Conservation (phyloP, 2,329 filamentous ascomycete genomes). For the Cephalotrichum gorgonifer region DNA sequence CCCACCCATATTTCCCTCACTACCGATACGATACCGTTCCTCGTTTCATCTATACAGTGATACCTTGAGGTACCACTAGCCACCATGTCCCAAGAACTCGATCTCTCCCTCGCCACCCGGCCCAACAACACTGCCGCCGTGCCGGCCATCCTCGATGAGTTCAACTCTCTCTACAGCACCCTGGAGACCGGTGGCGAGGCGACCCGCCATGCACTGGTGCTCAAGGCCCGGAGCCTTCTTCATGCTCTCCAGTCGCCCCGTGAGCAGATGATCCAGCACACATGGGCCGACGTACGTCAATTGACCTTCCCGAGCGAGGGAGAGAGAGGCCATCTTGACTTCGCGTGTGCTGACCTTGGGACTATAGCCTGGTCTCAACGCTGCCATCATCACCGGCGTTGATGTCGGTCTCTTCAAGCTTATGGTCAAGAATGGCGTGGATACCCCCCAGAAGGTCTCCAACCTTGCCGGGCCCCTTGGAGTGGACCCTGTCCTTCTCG, state of each 20-base stretch:
- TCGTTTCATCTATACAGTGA: too few relatives aligned
- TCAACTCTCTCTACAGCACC: neutral
- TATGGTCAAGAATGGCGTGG: constrained; percentile 18
- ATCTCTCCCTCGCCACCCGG: constrained; percentile 9
- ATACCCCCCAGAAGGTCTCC: constrained; percentile 16
- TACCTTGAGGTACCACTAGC: neutral
- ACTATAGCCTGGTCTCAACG: constrained; percentile 12
- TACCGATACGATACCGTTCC: too few relatives aligned
- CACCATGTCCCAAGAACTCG: constrained; percentile 3
- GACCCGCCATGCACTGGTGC: constrained; percentile 16
- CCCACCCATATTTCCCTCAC: too few relatives aligned
- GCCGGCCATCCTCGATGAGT: constrained; percentile 6
- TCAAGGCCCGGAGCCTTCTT: constrained; percentile 18
- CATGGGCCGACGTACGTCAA: constrained; percentile 24
- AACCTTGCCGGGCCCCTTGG: constrained; percentile 19
- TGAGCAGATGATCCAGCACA: constrained; percentile 31
- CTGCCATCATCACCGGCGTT: constrained; percentile 18
- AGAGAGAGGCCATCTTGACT: neutral
- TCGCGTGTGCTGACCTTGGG: neutral
- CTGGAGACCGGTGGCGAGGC: constrained; percentile 7
- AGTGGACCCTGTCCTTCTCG: constrained; percentile 16
- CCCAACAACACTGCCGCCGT: constrained; percentile 9
- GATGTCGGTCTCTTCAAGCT: constrained; percentile 23
- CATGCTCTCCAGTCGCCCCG: constrained; percentile 27
- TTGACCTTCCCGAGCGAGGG: neutral